These are phyloP conservation scores for Stromatinia cepivora DNA, from an alignment of 2,329 filamentous ascomycete species.

Conservation along the genomic window DNA sequence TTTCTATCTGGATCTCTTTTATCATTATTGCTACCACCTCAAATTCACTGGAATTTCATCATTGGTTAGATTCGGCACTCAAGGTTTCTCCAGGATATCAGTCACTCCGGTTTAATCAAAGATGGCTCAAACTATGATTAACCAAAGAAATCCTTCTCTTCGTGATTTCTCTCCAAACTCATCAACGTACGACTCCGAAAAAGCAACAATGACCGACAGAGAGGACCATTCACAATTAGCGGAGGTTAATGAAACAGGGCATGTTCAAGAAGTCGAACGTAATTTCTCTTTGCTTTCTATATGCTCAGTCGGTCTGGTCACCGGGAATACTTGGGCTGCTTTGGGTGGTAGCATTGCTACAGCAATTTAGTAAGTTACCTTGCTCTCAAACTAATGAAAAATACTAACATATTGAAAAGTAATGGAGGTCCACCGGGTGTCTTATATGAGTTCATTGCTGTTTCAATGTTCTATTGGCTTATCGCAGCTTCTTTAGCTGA, in stretches of 20 bases:
- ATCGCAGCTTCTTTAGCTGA: conserved; percentile 51
- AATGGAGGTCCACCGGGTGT: conserved; percentile 64
- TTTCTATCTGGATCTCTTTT: neutral
- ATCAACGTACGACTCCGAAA: conserved; percentile 26
- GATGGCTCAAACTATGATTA: neutral
- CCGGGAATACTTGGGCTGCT: conserved; percentile 48
- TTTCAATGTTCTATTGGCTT: conserved; percentile 52
- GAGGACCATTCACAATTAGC: conserved; percentile 20
- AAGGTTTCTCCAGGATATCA: neutral
- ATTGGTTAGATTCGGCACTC: neutral
- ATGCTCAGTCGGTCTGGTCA: conserved; percentile 48
- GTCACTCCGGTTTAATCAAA: neutral
- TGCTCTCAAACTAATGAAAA: neutral
- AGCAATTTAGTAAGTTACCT: conserved; percentile 31
- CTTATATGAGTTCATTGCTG: conserved; percentile 60
- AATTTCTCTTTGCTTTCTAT: conserved; percentile 51
- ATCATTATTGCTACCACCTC: neutral
- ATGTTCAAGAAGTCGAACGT: conserved; percentile 52
- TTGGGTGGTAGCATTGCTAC: conserved; percentile 49
- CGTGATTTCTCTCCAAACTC: neutral
- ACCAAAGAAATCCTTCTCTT: neutral
- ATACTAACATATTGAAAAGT: conserved; percentile 47
- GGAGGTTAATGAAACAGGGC: conserved; percentile 50
- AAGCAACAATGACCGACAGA: conserved; percentile 19
- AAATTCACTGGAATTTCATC: neutral